Evolutionary conservation across 257 asterid genomes (phyloP).

Genomic region (Primulina huaijiensis): DNA sequence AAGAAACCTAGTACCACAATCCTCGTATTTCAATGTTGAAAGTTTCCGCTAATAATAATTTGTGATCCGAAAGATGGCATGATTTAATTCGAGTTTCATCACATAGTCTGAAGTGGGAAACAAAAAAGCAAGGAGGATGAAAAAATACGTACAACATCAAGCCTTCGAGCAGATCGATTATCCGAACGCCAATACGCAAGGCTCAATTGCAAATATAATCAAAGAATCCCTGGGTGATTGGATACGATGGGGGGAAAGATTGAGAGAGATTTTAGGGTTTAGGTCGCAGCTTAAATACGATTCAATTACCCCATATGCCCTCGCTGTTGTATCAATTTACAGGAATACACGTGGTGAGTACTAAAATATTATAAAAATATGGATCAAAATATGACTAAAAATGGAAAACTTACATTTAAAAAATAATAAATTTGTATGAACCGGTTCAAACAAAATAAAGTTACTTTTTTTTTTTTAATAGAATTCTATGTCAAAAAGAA

Average conservation of each 20-base stretch:
- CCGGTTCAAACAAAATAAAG: no score
- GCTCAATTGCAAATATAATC: slow-evolving; percentile 7
- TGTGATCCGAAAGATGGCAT: neutral
- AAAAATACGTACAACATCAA: neutral
- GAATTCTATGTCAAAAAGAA: no score
- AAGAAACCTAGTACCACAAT: neutral
- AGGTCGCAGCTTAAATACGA: neutral
- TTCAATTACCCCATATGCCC: slow-evolving; percentile 22
- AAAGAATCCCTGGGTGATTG: neutral
- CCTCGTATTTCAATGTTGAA: neutral
- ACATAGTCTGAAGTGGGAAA: neutral
- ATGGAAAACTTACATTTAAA: no score
- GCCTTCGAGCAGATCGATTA: slow-evolving; percentile 11
- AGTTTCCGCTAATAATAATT: neutral
- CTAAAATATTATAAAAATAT: no score
- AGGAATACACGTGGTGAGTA: neutral
- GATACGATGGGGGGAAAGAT: slow-evolving; percentile 3
- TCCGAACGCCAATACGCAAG: neutral
- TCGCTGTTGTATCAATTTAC: slow-evolving; percentile 23
- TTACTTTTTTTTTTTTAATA: no score
- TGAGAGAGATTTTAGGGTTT: slow-evolving; percentile 24
- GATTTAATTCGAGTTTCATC: neutral
- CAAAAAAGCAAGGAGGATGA: neutral
- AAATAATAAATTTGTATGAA: no score
- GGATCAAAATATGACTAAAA: no score